A percentile compares a stretch with the other conserved stretches of the same genome.
Evolutionary conservation across 768 basidiomycete species (phyloP).

Genomic region (Kwoniella dendrophila): DNA sequence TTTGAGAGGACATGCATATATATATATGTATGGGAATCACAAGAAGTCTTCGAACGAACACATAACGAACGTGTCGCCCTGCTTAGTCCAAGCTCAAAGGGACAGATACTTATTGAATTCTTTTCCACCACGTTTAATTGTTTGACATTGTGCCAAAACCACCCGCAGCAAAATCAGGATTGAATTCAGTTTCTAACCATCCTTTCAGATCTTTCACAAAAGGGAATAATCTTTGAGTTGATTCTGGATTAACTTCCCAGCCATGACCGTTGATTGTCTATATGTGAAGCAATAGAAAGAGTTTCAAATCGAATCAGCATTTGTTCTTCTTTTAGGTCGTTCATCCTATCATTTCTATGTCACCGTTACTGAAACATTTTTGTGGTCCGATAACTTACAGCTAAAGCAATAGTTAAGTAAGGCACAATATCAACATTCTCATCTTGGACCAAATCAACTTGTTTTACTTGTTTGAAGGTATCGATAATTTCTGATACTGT

Average conservation of each 20-base stretch:
- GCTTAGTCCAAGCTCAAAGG: too few species aligned
- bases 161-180: too few species aligned
- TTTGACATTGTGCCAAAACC: too few species aligned
- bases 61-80: too few species aligned
- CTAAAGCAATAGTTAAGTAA: background rate
- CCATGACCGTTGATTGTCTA: constrained; percentile 12
- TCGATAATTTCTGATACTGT: background rate
- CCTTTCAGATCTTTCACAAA: constrained; percentile 1
- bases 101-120: too few species aligned
- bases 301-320: background rate
- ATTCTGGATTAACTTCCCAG: background rate
- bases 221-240: constrained; percentile 14
- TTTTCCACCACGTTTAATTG: too few species aligned
- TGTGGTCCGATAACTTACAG: background rate
- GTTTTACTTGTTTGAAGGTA: background rate
- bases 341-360: background rate
- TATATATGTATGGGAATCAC: too few species aligned
- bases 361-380: too few species aligned
- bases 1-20: too few species aligned
- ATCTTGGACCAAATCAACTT: background rate
- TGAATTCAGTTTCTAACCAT: constrained; percentile 3
- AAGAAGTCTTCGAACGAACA: too few species aligned
- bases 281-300: background rate
- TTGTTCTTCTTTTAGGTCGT: background rate
- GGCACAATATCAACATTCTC: background rate